Base-by-base conservation (phyloP, 768 basidiomycete genomes). In the Heimioporus sp. region DNA sequence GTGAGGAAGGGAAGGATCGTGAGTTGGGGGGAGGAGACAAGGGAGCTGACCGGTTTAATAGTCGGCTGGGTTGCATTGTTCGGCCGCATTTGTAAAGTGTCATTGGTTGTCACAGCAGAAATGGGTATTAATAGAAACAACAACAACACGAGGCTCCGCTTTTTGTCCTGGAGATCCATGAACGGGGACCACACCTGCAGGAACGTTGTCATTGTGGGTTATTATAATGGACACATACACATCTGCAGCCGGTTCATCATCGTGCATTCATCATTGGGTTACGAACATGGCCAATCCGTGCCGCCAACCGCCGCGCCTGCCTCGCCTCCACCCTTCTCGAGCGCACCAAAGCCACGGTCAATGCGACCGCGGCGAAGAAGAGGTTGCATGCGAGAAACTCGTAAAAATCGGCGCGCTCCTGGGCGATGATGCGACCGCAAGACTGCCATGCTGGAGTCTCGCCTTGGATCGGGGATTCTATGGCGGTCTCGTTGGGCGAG, bases 311-410 rank as follows among this genome's bases (percentile, higher is more conserved):
- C 52, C 89, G 76, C 47, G 92, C 90, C 49, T 93, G 92, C 56
- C 85, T 72, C 20, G 84, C 76, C 43, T 87, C 83, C 52, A 91
- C 70, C 57, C 81, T 76, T 57, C 80, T 81, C 40, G 86, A 84
- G 42, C 93, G 78, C 50, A 83, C 76, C 46, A 90, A 76, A 35
- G 93, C 76, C 16, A 92, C 69, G 19, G 76, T 72, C 21, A 93
- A 66, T 2, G 89, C 82, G 11, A 88, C 69, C 1, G 78, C 70
- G 2, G 83, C 84, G 62, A 97, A 86, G 12, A 87, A 57, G 30
- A 90, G 60, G 64, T 94, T 96, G 65, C 90, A 86, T 21, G 85
- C 92, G 9, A 95, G 71, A 68, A 97, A 98, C 67, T 97, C 93
- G 72, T 83, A 90, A 65, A 91, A 98, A 68, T 94, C 92, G 9